Evolutionary conservation across 2,329 filamentous ascomycete genomes (phyloP), one percentile per base, ranked within the genome.

Genomic region (Seiridium cupressi): DNA sequence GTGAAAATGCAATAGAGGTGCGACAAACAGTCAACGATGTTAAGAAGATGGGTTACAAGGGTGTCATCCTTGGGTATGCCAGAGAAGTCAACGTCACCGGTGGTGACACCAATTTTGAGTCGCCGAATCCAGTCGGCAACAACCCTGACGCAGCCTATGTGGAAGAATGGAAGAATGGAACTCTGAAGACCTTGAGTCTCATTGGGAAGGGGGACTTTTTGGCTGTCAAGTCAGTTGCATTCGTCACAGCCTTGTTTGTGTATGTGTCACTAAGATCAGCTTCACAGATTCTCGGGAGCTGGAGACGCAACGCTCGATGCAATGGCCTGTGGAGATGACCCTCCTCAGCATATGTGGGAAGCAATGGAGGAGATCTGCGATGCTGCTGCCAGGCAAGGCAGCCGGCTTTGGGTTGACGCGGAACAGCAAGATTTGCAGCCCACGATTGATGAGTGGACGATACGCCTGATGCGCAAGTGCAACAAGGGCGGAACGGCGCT

Each of bases 381-480:
- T 7, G 53, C 53, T 6, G 38, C 18, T 9, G 40, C 32, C 2
- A 38, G 18, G 40, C 53, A 44, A 35, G 53, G 40, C 9, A 36
- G 31, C 18, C 53, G 53, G 9, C 53, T 55, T 4, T 55, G 53
- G 53, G 35, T 55, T 7, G 53, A 55, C 18, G 53, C 38, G 18
- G 53, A 55, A n/a, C 53, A 55, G 36, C 53, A 55, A 40, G 53
- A 36, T 40, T 26, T 55, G 7, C 53, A 55, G 40, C 53, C 53
- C 4, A 13, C 31, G 0, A 55, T 55, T 34, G 53, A 55, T n/a
- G 26, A 44, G n/a, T 55, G 53, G 53, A 55, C 53, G 32, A 44
- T 10, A 13, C 38, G 31, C 5, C 26, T 55, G 26, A 55, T 55
- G 53, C 53, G 53, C 8, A 46, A 26, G 18, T 55, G 44, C 40